These are phyloP conservation scores for Auricularia auricula-judae DNA, from an alignment of 768 basidiomycete species.

Conservation along the genomic window DNA sequence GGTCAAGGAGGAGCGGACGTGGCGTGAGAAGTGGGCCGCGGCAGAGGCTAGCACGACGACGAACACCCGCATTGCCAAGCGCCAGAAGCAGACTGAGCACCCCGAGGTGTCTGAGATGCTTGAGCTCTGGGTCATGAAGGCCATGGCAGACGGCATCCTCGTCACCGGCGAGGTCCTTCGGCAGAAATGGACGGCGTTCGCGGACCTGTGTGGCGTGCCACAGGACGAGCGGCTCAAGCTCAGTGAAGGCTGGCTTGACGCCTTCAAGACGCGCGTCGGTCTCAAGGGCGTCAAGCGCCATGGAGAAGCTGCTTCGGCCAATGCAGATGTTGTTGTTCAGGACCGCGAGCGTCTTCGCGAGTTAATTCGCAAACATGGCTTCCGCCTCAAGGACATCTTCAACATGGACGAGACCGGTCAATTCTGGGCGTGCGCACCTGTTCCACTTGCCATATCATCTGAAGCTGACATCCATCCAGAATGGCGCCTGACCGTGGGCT, in stretches of 20 bases:
- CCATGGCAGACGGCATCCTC: conserved; percentile 18
- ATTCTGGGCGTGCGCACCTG: too few species aligned
- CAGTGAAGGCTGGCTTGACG: conserved; percentile 22
- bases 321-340: background rate
- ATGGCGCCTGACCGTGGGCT: background rate
- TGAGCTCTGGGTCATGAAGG: conserved; percentile 26
- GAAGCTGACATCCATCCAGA: too few species aligned
- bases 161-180: conserved; percentile 25
- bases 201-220: conserved; percentile 20
- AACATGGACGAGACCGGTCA: conserved; percentile 3
- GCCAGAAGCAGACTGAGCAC: conserved; percentile 18
- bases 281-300: background rate
- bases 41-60: too few species aligned
- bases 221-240: conserved; percentile 22
- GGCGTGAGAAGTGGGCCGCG: conserved; percentile 1
- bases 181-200: conserved; percentile 26
- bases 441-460: too few species aligned
- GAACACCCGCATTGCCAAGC: conserved; percentile 8
- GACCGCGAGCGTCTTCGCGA: background rate
- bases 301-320: background rate
- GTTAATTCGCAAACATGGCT: background rate
- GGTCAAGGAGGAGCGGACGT: conserved; percentile 21
- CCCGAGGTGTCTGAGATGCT: conserved; percentile 25
- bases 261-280: background rate
- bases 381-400: too few species aligned